Percentiles rank a stretch among this genome's conserved stretches.
These are phyloP conservation scores for Paraphoma chrysanthemicola DNA, from an alignment of 2,329 filamentous ascomycete genomes.

Conservation along the genomic window DNA sequence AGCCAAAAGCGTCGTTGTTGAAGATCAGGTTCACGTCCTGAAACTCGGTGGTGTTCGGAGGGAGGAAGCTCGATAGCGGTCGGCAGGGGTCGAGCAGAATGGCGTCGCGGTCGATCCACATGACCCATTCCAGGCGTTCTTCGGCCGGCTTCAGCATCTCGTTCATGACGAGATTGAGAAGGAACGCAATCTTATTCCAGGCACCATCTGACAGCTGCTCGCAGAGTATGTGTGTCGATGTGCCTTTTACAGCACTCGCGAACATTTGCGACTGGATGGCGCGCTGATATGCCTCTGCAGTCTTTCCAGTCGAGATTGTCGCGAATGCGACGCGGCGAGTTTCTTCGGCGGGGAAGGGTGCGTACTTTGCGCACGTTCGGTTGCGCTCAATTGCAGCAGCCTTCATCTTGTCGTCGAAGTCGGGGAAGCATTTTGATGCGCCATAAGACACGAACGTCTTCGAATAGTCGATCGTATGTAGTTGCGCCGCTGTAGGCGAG, in stretches of 20 bases:
- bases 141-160: slow-evolving; percentile 46
- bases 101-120: slow-evolving; percentile 55
- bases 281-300: slow-evolving; percentile 47
- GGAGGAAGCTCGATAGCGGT: slow-evolving; percentile 50
- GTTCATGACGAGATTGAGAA: slow-evolving; percentile 49
- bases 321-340: slow-evolving; percentile 36
- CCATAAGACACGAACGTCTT: slow-evolving; percentile 23
- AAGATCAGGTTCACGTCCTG: slow-evolving; percentile 40
- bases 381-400: slow-evolving; percentile 8
- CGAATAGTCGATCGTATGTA: not conserved
- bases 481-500: not conserved
- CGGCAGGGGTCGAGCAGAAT: slow-evolving; percentile 53
- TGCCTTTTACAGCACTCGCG: slow-evolving; percentile 51
- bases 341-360: slow-evolving; percentile 16
- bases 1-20: slow-evolving; percentile 48
- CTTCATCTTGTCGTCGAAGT: slow-evolving; percentile 13
- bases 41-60: slow-evolving; percentile 24
- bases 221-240: slow-evolving; percentile 51
- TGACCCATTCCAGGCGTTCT: slow-evolving; percentile 51
- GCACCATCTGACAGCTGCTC: slow-evolving; percentile 51
- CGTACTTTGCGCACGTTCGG: slow-evolving; percentile 19
- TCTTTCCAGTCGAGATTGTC: slow-evolving; percentile 45
- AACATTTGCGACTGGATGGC: slow-evolving; percentile 51
- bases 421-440: slow-evolving; percentile 20
- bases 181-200: slow-evolving; percentile 55